Evolutionary conservation across 768 basidiomycete genomes (phyloP), one percentile per base, ranked within the genome.

Genomic region (Auricularia sp.): DNA sequence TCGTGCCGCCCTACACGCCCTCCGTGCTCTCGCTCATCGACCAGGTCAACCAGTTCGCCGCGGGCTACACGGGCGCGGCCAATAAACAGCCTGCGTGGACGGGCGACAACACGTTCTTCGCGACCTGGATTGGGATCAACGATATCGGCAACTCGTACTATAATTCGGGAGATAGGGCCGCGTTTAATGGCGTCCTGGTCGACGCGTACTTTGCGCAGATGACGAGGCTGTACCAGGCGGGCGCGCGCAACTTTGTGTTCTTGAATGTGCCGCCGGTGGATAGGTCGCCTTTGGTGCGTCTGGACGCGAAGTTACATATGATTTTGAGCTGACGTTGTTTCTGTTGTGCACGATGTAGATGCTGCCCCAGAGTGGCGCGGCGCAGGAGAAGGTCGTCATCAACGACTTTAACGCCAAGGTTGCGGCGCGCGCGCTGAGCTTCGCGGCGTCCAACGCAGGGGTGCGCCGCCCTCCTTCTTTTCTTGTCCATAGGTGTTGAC

Each of bases 101-200:
- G 29, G 79, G 80, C 64, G 67, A 70, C 3, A 83, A 87, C 68
- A 70, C 85, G 62, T 68, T 88, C 59, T 88, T 89, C 72, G 82
- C 82, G 0, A 72, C 87, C n/a, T 88, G 80, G 79, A 87, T 89
- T 64, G 87, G 87, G 1, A 84, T 88, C 67, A 88, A 88, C 68
- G 87, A 88, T 68, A 79, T 88, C 69, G 70, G 82, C 35, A 82
- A 82, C 68, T 83, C 80, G 61, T 85, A 77, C 64, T 80, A 77
- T 61, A 21, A 72, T 62, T 66, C 74, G 35, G 84, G 83, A 0
- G 77, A 81, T 68, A 77, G 82, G 29, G 72, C 68, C 61, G 80
- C 81, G 83, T 84, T 84, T 72, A 75, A 79, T 3, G 81, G 81
- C 62, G 74, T 72, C 1, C 76, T 84, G 36, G 72, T 84, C 47